Conservation (phyloP, 306 rosid species). For the Vigna radiata region DNA sequence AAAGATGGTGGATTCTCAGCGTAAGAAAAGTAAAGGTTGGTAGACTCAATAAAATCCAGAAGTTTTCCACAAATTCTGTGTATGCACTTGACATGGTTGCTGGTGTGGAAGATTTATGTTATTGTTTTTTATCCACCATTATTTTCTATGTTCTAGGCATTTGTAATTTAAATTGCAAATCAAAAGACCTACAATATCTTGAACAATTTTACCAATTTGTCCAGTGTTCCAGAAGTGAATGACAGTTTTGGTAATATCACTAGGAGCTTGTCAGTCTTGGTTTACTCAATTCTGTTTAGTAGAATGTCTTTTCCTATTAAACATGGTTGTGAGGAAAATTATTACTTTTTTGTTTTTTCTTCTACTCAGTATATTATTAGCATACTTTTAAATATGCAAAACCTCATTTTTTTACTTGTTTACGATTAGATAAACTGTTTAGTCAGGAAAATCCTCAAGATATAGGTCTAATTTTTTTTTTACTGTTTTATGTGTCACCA, state of each 20-base stretch:
- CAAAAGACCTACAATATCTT: background rate
- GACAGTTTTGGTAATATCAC: background rate
- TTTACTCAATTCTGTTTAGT: slow-evolving; percentile 23
- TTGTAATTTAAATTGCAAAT: background rate
- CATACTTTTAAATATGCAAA: too few relatives aligned
- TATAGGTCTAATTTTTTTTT: background rate
- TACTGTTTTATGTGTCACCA: background rate
- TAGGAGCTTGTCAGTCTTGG: background rate
- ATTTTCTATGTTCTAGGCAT: background rate
- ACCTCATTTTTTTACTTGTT: too few relatives aligned
- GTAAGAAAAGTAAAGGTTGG: slow-evolving; percentile 94
- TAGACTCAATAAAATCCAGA: background rate
- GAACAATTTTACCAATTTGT: background rate
- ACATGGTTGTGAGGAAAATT: background rate
- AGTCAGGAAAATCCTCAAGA: background rate
- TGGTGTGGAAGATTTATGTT: slow-evolving; percentile 9
- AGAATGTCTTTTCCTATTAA: background rate
- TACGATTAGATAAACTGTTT: background rate
- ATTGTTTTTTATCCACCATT: slow-evolving; percentile 5
- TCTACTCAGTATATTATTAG: too few relatives aligned
- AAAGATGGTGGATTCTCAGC: slow-evolving; percentile 91
- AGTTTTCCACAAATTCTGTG: background rate
- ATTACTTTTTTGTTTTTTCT: too few relatives aligned
- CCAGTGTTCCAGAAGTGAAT: background rate
- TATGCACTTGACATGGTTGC: slow-evolving; percentile 33